phyloP scores from a whole-genome alignment of 129 eudicot genomes.

The Pseudognaphalium luteoalbum region DNA sequence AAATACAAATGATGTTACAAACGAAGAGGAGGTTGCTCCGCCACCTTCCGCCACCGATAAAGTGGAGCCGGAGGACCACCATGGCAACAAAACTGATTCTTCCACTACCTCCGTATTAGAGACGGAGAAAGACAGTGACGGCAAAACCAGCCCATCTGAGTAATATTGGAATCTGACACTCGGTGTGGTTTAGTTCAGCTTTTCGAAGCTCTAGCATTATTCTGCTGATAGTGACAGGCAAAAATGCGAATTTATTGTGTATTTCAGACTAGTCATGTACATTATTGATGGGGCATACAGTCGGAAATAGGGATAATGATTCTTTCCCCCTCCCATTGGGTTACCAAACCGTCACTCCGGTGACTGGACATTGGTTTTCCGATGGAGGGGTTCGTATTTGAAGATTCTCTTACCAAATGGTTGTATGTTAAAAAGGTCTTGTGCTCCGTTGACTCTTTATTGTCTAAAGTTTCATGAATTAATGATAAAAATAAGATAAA shows the following conservation, averaged over 20 bases:
- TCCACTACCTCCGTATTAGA: slow-evolving; percentile 24
- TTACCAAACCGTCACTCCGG: slow-evolving; percentile 23
- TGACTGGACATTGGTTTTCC: slow-evolving; percentile 16
- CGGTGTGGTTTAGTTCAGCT: slow-evolving; percentile 17
- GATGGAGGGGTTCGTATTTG: slow-evolving; percentile 18
- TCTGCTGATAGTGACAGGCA: slow-evolving; percentile 26
- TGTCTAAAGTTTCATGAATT: slow-evolving; percentile 27
- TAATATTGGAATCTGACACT: slow-evolving; percentile 10
- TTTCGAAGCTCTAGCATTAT: slow-evolving; percentile 20
- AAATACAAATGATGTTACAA: slow-evolving; percentile 22
- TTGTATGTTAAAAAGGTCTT: slow-evolving; percentile 31
- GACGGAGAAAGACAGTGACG: slow-evolving; percentile 17
- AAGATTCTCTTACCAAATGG: slow-evolving; percentile 25
- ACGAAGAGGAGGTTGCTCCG: slow-evolving; percentile 11
- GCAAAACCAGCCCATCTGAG: slow-evolving; percentile 25
- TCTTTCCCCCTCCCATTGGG: slow-evolving; percentile 30
- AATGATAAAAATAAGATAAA: slow-evolving; percentile 27
- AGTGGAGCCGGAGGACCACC: slow-evolving; percentile 22
- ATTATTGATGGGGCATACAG: slow-evolving; percentile 38
- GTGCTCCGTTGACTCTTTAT: slow-evolving; percentile 19
- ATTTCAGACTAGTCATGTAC: slow-evolving; percentile 36
- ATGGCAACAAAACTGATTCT: slow-evolving; percentile 8
- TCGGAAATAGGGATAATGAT: slow-evolving; percentile 43
- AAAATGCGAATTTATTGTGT: slow-evolving; percentile 25
- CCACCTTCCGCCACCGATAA: slow-evolving; percentile 31